Evolutionary conservation across 2,329 filamentous ascomycete genomes (phyloP).

Genomic region (Neofusicoccum ribis): DNA sequence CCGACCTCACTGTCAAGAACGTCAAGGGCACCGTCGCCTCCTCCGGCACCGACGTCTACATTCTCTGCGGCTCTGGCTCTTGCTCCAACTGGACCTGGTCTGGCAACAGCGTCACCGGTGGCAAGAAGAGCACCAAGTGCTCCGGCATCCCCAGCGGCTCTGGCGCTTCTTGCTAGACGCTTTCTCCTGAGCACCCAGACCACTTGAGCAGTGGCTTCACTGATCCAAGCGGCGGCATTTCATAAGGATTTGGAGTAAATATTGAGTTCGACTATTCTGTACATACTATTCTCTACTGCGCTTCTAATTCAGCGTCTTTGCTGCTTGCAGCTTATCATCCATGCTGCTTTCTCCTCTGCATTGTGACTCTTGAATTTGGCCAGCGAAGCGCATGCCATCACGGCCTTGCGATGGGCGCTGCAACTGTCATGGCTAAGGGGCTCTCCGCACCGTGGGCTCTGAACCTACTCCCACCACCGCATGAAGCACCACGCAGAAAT

Average conservation of each 20-base stretch:
- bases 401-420: too few species aligned
- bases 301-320: conserved; percentile 9
- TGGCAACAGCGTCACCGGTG: conserved; percentile 42
- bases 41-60: conserved; percentile 47
- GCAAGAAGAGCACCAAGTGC: conserved; percentile 38
- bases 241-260: neutral
- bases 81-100: conserved; percentile 59
- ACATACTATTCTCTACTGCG: conserved; percentile 5
- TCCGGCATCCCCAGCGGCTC: conserved; percentile 33
- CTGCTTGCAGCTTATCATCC: neutral
- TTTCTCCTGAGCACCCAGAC: neutral
- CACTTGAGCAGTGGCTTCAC: neutral
- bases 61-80: conserved; percentile 55
- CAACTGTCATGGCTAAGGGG: too few species aligned
- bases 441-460: too few species aligned
- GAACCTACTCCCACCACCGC: too few species aligned
- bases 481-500: too few species aligned
- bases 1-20: conserved; percentile 42
- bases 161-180: conserved; percentile 35
- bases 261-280: conserved; percentile 6
- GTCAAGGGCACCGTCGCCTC: conserved; percentile 42
- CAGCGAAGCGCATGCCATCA: too few species aligned
- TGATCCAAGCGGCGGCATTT: neutral
- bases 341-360: neutral
- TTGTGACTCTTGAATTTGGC: neutral